Percentiles rank a stretch among this genome's conserved stretches.
These are phyloP conservation scores for Chiua virens DNA, from an alignment of 768 basidiomycete species.

Conservation along the genomic window DNA sequence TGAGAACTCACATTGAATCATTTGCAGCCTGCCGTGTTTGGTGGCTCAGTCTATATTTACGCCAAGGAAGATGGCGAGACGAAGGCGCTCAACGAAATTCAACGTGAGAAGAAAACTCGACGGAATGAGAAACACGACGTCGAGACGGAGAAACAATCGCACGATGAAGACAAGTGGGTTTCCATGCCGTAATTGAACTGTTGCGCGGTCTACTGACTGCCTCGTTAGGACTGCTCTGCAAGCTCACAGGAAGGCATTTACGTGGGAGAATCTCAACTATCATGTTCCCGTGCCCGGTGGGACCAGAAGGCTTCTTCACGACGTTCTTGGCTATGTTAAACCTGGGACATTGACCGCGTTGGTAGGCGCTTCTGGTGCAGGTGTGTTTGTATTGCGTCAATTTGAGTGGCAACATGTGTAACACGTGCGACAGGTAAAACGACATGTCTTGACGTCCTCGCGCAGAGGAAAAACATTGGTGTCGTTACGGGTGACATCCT, in stretches of 20 bases:
- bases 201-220: constrained; percentile 1
- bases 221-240: not conserved
- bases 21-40: constrained; percentile 31
- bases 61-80: constrained; percentile 58
- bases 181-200: not conserved
- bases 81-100: constrained; percentile 52
- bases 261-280: constrained; percentile 82
- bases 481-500: constrained; percentile 62
- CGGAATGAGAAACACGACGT: constrained; percentile 33
- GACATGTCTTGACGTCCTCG: constrained; percentile 73
- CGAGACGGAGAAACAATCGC: constrained; percentile 19
- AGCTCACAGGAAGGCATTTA: constrained; percentile 48
- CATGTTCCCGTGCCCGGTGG: constrained; percentile 68
- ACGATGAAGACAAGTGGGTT: constrained; percentile 16
- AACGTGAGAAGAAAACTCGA: constrained; percentile 53
- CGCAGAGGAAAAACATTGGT: constrained; percentile 72
- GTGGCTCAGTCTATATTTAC: constrained; percentile 53
- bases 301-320: constrained; percentile 61
- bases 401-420: not conserved
- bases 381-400: constrained; percentile 34
- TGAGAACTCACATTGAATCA: not conserved
- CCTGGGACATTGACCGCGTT: constrained; percentile 88
- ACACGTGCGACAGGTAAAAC: constrained; percentile 55
- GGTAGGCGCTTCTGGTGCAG: constrained; percentile 85
- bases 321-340: constrained; percentile 78